Percentiles rank a stretch among this genome's conserved stretches.
Evolutionary conservation across 164 flowering plant genomes (phyloP).

Genomic region (Houttuynia cordata): DNA sequence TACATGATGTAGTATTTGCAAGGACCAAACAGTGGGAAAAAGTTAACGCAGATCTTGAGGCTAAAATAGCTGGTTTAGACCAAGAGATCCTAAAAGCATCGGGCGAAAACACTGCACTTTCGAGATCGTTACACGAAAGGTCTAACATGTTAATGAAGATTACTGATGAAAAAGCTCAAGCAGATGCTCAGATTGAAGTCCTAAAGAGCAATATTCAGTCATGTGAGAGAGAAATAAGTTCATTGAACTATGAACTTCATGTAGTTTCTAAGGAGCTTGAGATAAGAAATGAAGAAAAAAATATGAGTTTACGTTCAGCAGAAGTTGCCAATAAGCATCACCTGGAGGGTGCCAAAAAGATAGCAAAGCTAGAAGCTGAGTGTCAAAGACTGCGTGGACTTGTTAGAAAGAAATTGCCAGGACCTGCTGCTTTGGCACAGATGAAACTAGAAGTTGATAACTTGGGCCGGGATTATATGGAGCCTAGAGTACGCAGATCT

Average conservation of each 20-base stretch:
- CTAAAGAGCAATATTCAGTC: constrained; percentile 64
- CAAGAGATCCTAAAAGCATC: constrained; percentile 65
- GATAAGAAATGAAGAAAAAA: constrained; percentile 92
- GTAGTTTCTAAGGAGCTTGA: constrained; percentile 77
- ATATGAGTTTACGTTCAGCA: constrained; percentile 83
- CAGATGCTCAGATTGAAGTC: constrained; percentile 75
- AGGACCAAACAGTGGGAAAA: constrained; percentile 75
- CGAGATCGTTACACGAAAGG: constrained; percentile 87
- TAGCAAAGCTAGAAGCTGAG: constrained; percentile 89
- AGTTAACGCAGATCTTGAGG: constrained; percentile 58
- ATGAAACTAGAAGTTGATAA: constrained; percentile 94
- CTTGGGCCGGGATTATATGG: constrained; percentile 76
- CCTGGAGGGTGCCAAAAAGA: constrained; percentile 81
- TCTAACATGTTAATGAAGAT: constrained; percentile 65
- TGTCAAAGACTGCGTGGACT: constrained; percentile 94
- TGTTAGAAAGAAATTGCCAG: constrained; percentile 93
- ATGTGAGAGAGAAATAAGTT: constrained; percentile 75
- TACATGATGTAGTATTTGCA: constrained; percentile 54
- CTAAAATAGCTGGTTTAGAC: constrained; percentile 49
- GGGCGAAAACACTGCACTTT: constrained; percentile 72
- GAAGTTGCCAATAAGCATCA: constrained; percentile 88
- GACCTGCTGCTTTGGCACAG: constrained; percentile 98
- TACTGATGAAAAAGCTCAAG: constrained; percentile 78
- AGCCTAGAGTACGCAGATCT: constrained; percentile 49
- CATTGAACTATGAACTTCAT: constrained; percentile 84